phyloP scores from a whole-genome alignment of 345 rosid genomes.

The Diplotaxis tenuifolia region DNA sequence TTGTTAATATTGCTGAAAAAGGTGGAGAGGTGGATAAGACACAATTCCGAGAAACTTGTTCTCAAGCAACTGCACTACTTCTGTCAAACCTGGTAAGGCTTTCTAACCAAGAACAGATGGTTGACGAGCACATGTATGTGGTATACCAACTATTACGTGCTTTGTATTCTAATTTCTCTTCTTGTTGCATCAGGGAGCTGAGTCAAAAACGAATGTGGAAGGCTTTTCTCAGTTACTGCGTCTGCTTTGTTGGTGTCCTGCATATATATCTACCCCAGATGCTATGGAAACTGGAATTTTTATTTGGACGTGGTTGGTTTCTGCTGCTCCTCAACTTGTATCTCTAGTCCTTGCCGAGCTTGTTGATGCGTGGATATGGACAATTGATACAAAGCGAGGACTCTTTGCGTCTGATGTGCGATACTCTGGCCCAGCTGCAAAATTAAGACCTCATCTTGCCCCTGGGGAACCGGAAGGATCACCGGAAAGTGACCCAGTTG shows the following conservation, averaged over 20 bases:
- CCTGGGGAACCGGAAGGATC: constrained; percentile 85
- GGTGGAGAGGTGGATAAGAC: constrained; percentile 91
- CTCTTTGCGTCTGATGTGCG: constrained; percentile 88
- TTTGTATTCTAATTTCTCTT: constrained; percentile 28
- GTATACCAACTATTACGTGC: constrained; percentile 12
- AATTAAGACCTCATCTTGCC: constrained; percentile 89
- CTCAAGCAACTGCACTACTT: constrained; percentile 93
- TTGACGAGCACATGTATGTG: constrained; percentile 20
- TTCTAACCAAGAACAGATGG: constrained; percentile 2
- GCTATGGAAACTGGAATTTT: constrained; percentile 98
- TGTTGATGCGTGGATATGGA: constrained; percentile 99
- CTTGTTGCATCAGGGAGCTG: constrained; percentile 53
- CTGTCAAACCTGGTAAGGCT: constrained; percentile 84
- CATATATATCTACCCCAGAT: constrained; percentile 87
- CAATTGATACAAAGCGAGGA: constrained; percentile 94
- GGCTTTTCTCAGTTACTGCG: constrained; percentile 93
- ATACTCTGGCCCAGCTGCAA: constrained; percentile 89
- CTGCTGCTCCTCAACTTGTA: constrained; percentile 94
- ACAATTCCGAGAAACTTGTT: constrained; percentile 84
- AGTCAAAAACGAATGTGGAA: constrained; percentile 72
- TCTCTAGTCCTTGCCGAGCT: constrained; percentile 96
- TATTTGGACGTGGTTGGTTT: constrained; percentile 98
- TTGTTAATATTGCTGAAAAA: constrained; percentile 81
- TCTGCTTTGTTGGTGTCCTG: constrained; percentile 99
- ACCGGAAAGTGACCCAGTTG: constrained; percentile 78